Percentiles rank a stretch among this genome's conserved stretches.
Evolutionary conservation across 225 moss, liverwort and hornwort species (phyloP).

Genomic region (Physcomitrellopsis africana): DNA sequence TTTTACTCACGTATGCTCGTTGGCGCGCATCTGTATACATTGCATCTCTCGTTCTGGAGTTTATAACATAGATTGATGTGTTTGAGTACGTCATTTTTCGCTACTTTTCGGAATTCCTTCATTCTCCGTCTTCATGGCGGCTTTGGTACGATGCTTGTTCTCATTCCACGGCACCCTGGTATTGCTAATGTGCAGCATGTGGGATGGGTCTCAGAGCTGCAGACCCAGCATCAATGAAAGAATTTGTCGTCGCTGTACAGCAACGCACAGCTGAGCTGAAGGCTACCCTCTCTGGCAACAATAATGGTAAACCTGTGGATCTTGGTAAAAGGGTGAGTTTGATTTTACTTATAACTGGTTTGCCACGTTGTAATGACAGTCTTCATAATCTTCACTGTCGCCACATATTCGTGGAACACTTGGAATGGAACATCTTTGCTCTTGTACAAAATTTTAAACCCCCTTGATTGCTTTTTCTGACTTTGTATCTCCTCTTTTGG

Average conservation of each 20-base stretch:
- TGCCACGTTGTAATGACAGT: background rate
- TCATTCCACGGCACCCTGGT: constrained; percentile 17
- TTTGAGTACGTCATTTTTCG: background rate
- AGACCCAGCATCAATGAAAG: constrained; percentile 89
- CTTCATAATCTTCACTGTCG: too few species aligned
- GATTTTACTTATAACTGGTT: constrained; percentile 7
- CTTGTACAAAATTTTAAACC: background rate
- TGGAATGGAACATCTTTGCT: background rate
- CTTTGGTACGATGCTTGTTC: constrained; percentile 7
- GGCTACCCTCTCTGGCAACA: constrained; percentile 56
- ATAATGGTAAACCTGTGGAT: constrained; percentile 53
- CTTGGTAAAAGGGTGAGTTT: constrained; percentile 86
- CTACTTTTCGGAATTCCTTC: background rate
- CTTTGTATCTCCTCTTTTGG: background rate
- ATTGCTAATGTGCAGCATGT: constrained; percentile 75
- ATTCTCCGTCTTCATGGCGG: background rate
- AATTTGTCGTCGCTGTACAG: constrained; percentile 82
- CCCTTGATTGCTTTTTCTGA: constrained; percentile 1
- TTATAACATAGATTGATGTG: background rate
- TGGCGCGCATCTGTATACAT: background rate
- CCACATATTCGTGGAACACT: too few species aligned
- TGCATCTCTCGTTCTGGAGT: constrained; percentile 1
- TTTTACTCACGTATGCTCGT: background rate
- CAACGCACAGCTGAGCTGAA: constrained; percentile 83
- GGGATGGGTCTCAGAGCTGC: constrained; percentile 90